Evolutionary conservation across 176 grass and related monocot species (phyloP).

Genomic region (Miscanthus lutarioriparius): DNA sequence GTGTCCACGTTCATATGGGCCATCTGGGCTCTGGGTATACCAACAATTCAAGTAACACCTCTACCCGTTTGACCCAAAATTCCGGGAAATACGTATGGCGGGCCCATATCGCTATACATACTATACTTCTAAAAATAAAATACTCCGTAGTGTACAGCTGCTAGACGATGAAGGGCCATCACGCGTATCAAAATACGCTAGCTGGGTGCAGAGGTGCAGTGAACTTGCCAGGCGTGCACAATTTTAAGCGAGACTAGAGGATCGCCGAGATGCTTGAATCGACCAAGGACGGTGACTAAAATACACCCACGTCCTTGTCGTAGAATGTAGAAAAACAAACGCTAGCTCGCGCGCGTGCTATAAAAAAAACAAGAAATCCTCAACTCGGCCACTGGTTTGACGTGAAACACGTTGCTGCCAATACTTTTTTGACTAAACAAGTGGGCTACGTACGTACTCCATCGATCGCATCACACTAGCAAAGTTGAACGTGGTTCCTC

Average conservation of each 20-base stretch:
- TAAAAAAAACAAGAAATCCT: background rate
- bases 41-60: background rate
- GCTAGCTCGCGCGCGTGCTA: background rate
- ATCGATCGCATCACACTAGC: no score
- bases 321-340: constrained; percentile 26
- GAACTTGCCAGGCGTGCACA: background rate
- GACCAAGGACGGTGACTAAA: constrained; percentile 33
- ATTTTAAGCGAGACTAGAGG: background rate
- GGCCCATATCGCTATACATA: background rate
- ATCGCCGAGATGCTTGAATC: background rate
- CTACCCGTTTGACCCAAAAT: constrained; percentile 28
- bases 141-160: background rate
- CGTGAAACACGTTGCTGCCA: background rate
- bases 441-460: background rate
- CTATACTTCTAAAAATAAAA: background rate
- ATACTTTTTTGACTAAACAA: constrained; percentile 28
- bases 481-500: no score
- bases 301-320: constrained; percentile 25
- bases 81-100: background rate
- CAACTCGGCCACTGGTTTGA: constrained; percentile 21
- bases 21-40: background rate
- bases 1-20: background rate
- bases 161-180: background rate
- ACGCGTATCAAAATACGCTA: background rate
- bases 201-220: background rate